These are phyloP conservation scores for Zarea fungicola DNA, from an alignment of 2,329 filamentous ascomycete species.

Conservation along the genomic window DNA sequence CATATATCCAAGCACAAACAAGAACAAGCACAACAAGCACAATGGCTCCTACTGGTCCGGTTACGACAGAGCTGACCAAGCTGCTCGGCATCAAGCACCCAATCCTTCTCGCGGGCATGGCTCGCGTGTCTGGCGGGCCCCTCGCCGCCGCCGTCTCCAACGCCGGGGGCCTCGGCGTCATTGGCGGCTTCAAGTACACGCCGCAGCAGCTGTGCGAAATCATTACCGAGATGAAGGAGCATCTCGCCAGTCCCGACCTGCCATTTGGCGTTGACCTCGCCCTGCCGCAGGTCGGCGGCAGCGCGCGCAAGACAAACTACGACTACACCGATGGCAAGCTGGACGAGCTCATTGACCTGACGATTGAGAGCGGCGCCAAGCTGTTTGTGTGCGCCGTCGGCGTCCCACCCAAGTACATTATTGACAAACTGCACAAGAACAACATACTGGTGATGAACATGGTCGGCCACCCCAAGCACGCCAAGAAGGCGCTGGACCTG, in stretches of 20 bases:
- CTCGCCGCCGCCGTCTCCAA: constrained; percentile 86
- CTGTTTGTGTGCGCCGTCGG: constrained; percentile 87
- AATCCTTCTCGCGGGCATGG: constrained; percentile 91
- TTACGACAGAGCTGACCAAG: constrained; percentile 71
- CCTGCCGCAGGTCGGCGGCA: constrained; percentile 80
- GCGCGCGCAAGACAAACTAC: constrained; percentile 84
- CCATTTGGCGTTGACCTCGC: constrained; percentile 92
- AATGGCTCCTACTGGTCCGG: constrained; percentile 46
- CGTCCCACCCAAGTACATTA: constrained; percentile 68
- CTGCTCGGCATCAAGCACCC: constrained; percentile 83
- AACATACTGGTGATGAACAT: constrained; percentile 94
- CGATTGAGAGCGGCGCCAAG: constrained; percentile 74
- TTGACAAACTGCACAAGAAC: constrained; percentile 71
- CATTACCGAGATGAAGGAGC: constrained; percentile 77
- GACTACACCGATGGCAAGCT: constrained; percentile 90
- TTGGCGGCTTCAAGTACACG: constrained; percentile 67
- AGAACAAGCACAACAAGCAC: background rate
- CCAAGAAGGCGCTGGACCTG: constrained; percentile 76
- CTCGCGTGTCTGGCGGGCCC: constrained; percentile 69
- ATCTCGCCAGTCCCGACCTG: constrained; percentile 59
- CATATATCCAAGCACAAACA: background rate
- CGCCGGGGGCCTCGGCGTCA: constrained; percentile 76
- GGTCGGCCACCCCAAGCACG: constrained; percentile 90
- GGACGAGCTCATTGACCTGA: constrained; percentile 81
- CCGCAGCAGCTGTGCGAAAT: constrained; percentile 71